A percentile compares a stretch with the other conserved stretches of the same genome.
phyloP scores from a whole-genome alignment of 1,139 yeast species.

The Pichia sp. region DNA sequence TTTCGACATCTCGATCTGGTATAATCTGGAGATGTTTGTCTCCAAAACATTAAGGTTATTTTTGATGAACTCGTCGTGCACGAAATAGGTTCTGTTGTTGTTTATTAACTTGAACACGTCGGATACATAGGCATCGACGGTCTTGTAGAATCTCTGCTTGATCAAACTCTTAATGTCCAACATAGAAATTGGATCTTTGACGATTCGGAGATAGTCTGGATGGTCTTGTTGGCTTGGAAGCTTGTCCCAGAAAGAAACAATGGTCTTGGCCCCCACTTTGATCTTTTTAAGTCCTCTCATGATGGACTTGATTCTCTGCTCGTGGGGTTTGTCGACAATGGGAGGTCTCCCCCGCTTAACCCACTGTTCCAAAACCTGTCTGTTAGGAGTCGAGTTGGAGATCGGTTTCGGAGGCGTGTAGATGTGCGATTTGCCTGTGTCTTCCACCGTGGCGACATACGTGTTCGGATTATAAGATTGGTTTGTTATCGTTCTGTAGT shows the following conservation, averaged over 20 bases:
- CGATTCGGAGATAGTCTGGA: constrained; percentile 63
- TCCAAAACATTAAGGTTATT: constrained; percentile 63
- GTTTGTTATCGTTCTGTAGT: constrained; percentile 18
- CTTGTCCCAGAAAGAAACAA: constrained; percentile 57
- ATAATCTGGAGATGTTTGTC: constrained; percentile 53
- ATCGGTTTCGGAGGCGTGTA: constrained; percentile 28
- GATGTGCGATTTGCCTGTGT: constrained; percentile 24
- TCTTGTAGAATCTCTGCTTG: constrained; percentile 76
- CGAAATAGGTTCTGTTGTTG: constrained; percentile 63
- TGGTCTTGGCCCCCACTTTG: constrained; percentile 36
- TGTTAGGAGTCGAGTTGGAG: constrained; percentile 21
- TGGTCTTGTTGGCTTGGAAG: constrained; percentile 68
- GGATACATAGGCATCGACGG: constrained; percentile 68
- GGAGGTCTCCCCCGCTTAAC: constrained; percentile 93
- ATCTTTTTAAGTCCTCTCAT: constrained; percentile 77
- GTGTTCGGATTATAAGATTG: constrained; percentile 27
- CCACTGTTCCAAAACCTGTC: constrained; percentile 46
- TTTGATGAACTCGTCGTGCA: constrained; percentile 49
- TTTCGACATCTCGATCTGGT: constrained; percentile 69
- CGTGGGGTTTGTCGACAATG: constrained; percentile 89
- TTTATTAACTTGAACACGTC: constrained; percentile 75
- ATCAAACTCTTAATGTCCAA: constrained; percentile 80
- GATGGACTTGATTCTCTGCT: constrained; percentile 83
- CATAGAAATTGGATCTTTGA: constrained; percentile 71
- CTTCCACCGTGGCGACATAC: constrained; percentile 27